Percentiles rank a stretch among this genome's conserved stretches.
phyloP scores from a whole-genome alignment of 2,329 filamentous ascomycete genomes.

The Ascochyta pisi region DNA sequence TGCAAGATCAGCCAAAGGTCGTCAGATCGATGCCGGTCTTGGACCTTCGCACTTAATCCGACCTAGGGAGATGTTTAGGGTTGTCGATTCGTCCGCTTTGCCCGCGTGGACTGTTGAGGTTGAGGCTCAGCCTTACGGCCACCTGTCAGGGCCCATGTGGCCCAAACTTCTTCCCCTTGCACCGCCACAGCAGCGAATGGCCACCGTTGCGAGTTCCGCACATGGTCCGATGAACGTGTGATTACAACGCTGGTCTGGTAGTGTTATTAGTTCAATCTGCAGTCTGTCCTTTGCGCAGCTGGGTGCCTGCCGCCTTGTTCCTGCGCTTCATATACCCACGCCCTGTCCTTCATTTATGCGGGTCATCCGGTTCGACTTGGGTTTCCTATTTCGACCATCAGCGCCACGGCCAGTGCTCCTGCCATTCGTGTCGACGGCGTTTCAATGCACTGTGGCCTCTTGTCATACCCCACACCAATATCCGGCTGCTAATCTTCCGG shows the following conservation, averaged over 20 bases:
- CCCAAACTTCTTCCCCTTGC: slow-evolving; percentile 15
- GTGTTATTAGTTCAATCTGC: slow-evolving; percentile 15
- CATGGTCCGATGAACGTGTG: slow-evolving; percentile 44
- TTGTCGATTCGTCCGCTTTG: background rate
- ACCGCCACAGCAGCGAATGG: slow-evolving; percentile 36
- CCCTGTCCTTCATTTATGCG: slow-evolving; percentile 33
- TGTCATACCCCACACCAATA: slow-evolving; percentile 37
- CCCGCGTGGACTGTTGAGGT: slow-evolving; percentile 9
- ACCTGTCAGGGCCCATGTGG: slow-evolving; percentile 17
- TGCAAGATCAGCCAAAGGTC: too few species aligned
- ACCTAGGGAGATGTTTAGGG: background rate
- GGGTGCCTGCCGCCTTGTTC: slow-evolving; percentile 17
- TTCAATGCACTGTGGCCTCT: slow-evolving; percentile 50
- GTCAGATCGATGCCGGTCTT: background rate
- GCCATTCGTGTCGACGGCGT: slow-evolving; percentile 27
- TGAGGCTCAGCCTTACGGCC: slow-evolving; percentile 31
- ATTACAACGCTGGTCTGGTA: slow-evolving; percentile 33
- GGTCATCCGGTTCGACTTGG: slow-evolving; percentile 19
- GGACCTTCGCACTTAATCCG: background rate
- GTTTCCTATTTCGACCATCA: slow-evolving; percentile 30
- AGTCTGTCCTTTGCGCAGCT: slow-evolving; percentile 19
- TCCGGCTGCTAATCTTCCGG: slow-evolving; percentile 19
- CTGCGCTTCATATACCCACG: slow-evolving; percentile 13
- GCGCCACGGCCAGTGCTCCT: slow-evolving; percentile 33
- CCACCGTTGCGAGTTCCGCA: slow-evolving; percentile 39